A percentile compares a stretch with the other conserved stretches of the same genome.
Evolutionary conservation across 192 early-diverging fungal genomes (phyloP).

Genomic region (Entomortierella chlamydospora): DNA sequence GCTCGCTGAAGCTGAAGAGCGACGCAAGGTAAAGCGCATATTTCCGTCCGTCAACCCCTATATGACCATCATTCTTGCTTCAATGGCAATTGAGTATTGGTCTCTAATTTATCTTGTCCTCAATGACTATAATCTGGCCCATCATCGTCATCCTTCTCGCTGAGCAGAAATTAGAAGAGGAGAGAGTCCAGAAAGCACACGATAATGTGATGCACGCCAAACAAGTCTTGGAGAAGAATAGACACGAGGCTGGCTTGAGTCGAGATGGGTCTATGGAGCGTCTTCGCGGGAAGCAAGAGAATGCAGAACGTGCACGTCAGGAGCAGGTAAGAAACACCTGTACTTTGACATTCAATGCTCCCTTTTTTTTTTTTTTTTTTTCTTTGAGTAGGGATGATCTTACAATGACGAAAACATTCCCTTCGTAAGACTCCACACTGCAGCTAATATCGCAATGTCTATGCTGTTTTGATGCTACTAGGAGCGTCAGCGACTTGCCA

Average conservation of each 20-base stretch:
- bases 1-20: conserved; percentile 48
- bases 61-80: too few relatives aligned
- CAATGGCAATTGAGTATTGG: too few relatives aligned
- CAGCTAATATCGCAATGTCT: too few relatives aligned
- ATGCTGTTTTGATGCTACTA: too few relatives aligned
- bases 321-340: conserved; percentile 46
- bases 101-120: too few relatives aligned
- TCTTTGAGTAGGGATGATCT: too few relatives aligned
- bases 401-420: too few relatives aligned
- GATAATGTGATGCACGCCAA: conserved; percentile 50
- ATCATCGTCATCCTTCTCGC: not conserved
- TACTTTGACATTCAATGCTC: too few relatives aligned
- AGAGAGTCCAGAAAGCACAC: conserved; percentile 47
- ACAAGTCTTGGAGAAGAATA: conserved; percentile 36
- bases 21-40: conserved; percentile 32
- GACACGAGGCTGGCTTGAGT: conserved; percentile 25
- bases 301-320: conserved; percentile 38
- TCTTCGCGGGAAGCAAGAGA: conserved; percentile 49
- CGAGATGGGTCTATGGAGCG: conserved; percentile 40
- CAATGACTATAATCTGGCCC: too few relatives aligned
- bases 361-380: too few relatives aligned
- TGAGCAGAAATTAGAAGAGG: conserved; percentile 40
- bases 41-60: not conserved
- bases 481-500: conserved; percentile 42
- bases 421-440: too few relatives aligned